Evolutionary conservation across 2,329 filamentous ascomycete genomes (phyloP).

Genomic region (Polytolypa hystricis): DNA sequence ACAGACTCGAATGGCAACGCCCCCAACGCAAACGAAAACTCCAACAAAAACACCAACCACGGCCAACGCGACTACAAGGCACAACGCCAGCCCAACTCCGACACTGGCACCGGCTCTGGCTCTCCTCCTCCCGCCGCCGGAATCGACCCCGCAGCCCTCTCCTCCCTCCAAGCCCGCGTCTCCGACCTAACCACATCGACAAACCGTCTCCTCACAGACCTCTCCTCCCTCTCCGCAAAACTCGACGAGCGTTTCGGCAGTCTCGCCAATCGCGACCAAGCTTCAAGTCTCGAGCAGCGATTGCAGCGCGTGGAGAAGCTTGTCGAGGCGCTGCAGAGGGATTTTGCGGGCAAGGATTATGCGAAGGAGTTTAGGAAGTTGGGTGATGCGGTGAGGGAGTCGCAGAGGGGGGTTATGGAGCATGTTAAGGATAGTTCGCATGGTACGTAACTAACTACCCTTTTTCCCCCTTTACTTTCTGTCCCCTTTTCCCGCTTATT

Average conservation of each 20-base stretch:
- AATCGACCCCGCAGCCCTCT: constrained; percentile 36
- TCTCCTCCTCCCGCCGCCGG: background rate
- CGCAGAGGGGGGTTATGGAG: constrained; percentile 42
- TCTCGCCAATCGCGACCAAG: constrained; percentile 27
- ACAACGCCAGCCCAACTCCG: constrained; percentile 18
- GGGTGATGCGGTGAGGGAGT: constrained; percentile 42
- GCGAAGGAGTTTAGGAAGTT: constrained; percentile 43
- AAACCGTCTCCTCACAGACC: constrained; percentile 41
- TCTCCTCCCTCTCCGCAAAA: constrained; percentile 42
- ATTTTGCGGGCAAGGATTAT: constrained; percentile 48
- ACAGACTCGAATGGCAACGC: no score
- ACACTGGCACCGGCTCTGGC: constrained; percentile 15
- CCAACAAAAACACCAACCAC: constrained; percentile 24
- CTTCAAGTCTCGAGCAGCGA: constrained; percentile 33
- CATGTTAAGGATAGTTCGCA: constrained; percentile 40
- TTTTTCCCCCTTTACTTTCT: background rate
- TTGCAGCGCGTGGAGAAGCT: constrained; percentile 44
- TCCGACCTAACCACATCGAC: constrained; percentile 52
- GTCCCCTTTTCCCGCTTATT: constrained; percentile 12
- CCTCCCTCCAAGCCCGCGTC: constrained; percentile 74
- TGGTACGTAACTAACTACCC: constrained; percentile 31
- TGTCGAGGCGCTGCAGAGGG: constrained; percentile 40
- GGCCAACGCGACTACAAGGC: constrained; percentile 18
- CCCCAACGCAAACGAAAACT: no score
- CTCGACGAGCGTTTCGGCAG: constrained; percentile 45